phyloP scores from a whole-genome alignment of 2,329 filamentous ascomycete species.

The Nemania sp. region DNA sequence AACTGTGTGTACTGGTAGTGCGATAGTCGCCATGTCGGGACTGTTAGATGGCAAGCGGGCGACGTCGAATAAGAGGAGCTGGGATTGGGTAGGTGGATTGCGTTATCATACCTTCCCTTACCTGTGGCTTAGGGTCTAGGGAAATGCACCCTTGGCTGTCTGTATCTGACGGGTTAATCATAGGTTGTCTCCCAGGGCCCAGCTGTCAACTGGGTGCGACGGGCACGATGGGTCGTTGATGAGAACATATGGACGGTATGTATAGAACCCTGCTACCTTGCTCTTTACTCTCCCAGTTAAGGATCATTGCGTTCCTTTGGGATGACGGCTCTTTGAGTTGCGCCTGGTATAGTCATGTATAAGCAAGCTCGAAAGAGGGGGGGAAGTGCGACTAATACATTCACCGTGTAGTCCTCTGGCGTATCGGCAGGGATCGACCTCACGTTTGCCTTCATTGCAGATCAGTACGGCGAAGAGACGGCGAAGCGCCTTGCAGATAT shows the following conservation, averaged over 20 bases:
- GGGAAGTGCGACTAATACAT: conserved; percentile 12
- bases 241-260: conserved; percentile 71
- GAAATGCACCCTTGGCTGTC: no score
- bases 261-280: conserved; percentile 9
- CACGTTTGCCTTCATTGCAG: conserved; percentile 67
- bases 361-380: background rate
- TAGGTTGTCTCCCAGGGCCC: conserved; percentile 58
- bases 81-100: conserved; percentile 55
- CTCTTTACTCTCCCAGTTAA: background rate
- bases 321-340: background rate
- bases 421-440: conserved; percentile 69
- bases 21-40: conserved; percentile 68
- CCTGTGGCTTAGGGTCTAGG: no score
- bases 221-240: conserved; percentile 73
- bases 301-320: background rate
- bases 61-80: conserved; percentile 75
- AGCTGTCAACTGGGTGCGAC: conserved; percentile 68
- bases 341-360: background rate
- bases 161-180: conserved; percentile 13
- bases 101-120: conserved; percentile 2
- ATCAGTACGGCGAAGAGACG: conserved; percentile 64
- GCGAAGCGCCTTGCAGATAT: conserved; percentile 61
- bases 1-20: conserved; percentile 75
- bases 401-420: conserved; percentile 62
- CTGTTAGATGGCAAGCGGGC: conserved; percentile 70